phyloP scores from a whole-genome alignment of 139 green algal species.

The Chlamydomonas sphaeroides region DNA sequence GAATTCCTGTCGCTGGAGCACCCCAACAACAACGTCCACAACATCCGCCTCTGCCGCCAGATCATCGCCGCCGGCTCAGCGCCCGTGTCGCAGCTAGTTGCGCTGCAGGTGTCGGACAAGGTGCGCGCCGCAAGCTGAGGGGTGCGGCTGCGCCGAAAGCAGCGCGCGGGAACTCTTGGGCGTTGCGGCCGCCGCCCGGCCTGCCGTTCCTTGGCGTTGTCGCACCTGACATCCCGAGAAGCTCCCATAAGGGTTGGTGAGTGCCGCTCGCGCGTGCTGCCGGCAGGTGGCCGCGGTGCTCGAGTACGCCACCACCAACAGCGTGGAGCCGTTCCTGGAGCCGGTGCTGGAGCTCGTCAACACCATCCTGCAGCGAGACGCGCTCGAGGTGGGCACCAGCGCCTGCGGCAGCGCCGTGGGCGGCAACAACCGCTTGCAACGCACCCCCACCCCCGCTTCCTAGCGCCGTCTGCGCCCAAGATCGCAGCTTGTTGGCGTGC shows the following conservation, averaged over 20 bases:
- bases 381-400: constrained; percentile 41
- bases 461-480: no score
- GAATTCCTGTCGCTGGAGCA: constrained; percentile 87
- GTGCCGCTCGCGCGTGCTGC: no score
- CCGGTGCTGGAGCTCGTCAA: constrained; percentile 79
- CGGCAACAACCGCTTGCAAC: no score
- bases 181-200: no score
- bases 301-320: constrained; percentile 83
- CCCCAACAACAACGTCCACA: constrained; percentile 96
- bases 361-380: constrained; percentile 56
- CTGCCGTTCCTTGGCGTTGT: no score
- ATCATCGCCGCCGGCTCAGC: constrained; percentile 62
- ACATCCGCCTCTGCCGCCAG: constrained; percentile 86
- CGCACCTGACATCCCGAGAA: no score
- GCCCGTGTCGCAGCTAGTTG: constrained; percentile 44
- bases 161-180: no score
- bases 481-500: no score
- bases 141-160: not conserved
- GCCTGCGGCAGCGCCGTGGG: no score
- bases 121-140: not conserved
- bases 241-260: no score
- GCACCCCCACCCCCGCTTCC: no score
- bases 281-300: constrained; percentile 78
- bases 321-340: constrained; percentile 88
- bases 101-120: constrained; percentile 58